Percentiles rank a stretch among this genome's conserved stretches.
Evolutionary conservation across 225 moss, liverwort and hornwort genomes (phyloP).

Genomic region (Asterella californica): DNA sequence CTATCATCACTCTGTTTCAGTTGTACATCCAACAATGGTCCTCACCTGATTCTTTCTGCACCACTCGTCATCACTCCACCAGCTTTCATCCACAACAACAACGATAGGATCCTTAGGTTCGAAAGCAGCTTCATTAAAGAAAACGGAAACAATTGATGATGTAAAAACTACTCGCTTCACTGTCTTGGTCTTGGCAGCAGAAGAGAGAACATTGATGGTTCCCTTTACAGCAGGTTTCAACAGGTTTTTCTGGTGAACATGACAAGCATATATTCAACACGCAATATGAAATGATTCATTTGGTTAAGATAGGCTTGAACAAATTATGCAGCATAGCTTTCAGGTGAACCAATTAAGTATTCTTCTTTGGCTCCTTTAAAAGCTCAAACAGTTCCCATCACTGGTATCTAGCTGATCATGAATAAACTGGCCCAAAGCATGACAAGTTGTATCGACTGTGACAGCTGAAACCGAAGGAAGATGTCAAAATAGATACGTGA

Average conservation of each 20-base stretch:
- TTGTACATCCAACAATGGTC: neutral
- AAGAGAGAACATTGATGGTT: too few species aligned
- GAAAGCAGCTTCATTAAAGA: neutral
- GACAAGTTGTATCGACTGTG: conserved; percentile 47
- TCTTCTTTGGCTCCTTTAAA: too few species aligned
- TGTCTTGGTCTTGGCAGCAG: conserved; percentile 17
- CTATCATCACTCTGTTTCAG: neutral
- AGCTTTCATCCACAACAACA: conserved; percentile 46
- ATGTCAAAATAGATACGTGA: too few species aligned
- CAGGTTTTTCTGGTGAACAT: too few species aligned
- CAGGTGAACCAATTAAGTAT: too few species aligned
- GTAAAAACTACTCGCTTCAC: conserved; percentile 55
- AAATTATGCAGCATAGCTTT: too few species aligned
- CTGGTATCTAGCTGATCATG: too few species aligned
- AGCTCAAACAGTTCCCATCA: too few species aligned
- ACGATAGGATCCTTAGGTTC: neutral
- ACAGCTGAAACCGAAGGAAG: conserved; percentile 38
- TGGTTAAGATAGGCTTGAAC: too few species aligned
- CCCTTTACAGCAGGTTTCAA: too few species aligned
- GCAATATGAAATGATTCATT: too few species aligned
- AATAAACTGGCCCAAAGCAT: conserved; percentile 34
- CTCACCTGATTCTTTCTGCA: conserved; percentile 21
- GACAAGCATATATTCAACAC: too few species aligned
- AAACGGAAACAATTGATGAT: conserved; percentile 40
- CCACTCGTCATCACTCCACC: conserved; percentile 18